A percentile compares a stretch with the other conserved stretches of the same genome.
phyloP scores from a whole-genome alignment of 192 early-diverging fungal species.

The Umbelopsis vinacea region DNA sequence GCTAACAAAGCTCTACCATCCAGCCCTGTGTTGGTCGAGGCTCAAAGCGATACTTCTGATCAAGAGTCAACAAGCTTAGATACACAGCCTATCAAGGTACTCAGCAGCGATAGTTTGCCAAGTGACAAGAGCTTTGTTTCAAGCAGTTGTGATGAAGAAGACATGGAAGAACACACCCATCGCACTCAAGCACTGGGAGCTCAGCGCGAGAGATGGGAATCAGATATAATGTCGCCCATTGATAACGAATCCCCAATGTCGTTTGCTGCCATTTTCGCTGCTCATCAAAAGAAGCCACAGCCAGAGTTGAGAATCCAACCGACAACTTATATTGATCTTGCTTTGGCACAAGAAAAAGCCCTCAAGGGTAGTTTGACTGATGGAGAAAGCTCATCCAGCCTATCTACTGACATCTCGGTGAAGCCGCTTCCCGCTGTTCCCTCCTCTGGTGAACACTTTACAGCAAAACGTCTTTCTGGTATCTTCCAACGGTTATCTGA shows the following conservation, averaged over 20 bases:
- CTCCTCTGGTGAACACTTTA: neutral
- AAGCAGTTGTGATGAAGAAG: too few species aligned
- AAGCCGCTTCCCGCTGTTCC: slow-evolving; percentile 14
- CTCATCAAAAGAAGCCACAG: neutral
- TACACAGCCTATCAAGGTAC: neutral
- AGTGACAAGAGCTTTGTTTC: neutral
- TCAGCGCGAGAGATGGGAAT: slow-evolving; percentile 9
- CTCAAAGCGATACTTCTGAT: neutral
- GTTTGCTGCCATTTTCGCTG: slow-evolving; percentile 3
- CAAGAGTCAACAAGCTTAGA: neutral
- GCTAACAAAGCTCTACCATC: too few species aligned
- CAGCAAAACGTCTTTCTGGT: neutral
- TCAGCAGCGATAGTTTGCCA: neutral
- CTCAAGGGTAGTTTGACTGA: too few species aligned
- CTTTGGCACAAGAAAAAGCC: neutral
- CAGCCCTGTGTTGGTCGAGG: too few species aligned
- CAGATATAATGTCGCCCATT: slow-evolving; percentile 6
- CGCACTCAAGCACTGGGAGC: neutral
- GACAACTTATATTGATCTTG: neutral
- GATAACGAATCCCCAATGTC: slow-evolving; percentile 14
- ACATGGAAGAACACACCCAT: neutral
- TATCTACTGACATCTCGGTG: neutral
- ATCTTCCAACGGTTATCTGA: slow-evolving; percentile 3
- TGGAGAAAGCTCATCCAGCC: neutral
- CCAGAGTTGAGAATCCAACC: neutral